Conservation (phyloP, 306 rosid genomes). For the Dalbergia cochinchinensis region DNA sequence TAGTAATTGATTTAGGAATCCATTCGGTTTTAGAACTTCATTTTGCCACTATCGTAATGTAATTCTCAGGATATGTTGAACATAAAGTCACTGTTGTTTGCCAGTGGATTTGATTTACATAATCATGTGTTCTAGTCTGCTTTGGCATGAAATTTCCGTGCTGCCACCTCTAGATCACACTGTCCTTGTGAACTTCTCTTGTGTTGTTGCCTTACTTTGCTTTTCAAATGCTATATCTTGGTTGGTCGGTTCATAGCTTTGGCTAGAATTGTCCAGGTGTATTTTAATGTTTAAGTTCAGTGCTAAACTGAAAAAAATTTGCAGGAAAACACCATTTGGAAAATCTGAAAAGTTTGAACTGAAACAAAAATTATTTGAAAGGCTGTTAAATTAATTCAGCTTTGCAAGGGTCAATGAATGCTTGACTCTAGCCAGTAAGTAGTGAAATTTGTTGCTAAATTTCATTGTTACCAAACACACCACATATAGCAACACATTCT, state of each 20-base stretch:
- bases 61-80: neutral
- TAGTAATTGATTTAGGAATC: conserved; percentile 6
- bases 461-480: too few species aligned
- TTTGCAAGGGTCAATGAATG: neutral
- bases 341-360: neutral
- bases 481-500: too few species aligned
- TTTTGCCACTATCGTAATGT: neutral
- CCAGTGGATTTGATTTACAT: conserved; percentile 11
- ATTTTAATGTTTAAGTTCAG: conserved; percentile 6
- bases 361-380: conserved; percentile 17
- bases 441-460: neutral
- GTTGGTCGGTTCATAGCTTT: conserved; percentile 5
- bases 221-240: conserved; percentile 18
- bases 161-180: conserved; percentile 31
- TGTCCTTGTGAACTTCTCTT: conserved; percentile 13
- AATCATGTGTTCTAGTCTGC: conserved; percentile 12
- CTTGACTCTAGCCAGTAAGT: neutral
- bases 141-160: conserved; percentile 24
- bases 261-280: neutral
- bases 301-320: conserved; percentile 1
- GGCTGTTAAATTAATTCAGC: neutral
- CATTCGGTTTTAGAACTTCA: neutral
- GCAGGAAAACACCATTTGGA: conserved; percentile 16
- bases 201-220: neutral
- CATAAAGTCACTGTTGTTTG: neutral